Evolutionary conservation across 371 early-diverging fungal genomes (phyloP).

Genomic region (Quaeritorhiza haematococci): DNA sequence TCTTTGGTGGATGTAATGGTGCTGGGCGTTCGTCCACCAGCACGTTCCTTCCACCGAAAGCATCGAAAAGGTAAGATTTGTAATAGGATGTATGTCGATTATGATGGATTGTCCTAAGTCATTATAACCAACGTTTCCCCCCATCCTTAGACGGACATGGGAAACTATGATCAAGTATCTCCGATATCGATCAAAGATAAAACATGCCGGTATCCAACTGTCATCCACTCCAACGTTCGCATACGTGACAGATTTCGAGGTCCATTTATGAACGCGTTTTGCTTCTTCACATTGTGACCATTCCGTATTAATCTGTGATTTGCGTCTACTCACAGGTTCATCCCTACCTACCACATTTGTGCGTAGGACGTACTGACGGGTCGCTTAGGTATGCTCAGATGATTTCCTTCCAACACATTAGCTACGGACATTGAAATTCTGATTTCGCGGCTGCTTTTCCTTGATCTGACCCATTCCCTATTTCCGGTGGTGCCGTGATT

Average conservation of each 20-base stretch:
- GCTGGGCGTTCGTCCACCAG: too few relatives aligned
- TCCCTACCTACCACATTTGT: not conserved
- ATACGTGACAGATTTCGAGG: conserved; percentile 15
- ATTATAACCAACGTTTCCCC: too few relatives aligned
- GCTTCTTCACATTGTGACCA: too few relatives aligned
- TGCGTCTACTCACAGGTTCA: not conserved
- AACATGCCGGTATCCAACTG: conserved; percentile 8
- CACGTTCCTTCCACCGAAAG: too few relatives aligned
- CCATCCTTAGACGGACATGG: conserved; percentile 5
- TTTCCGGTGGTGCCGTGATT: too few relatives aligned
- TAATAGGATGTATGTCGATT: too few relatives aligned
- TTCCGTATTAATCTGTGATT: too few relatives aligned
- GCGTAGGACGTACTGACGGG: conserved; percentile 4
- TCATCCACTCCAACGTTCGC: conserved; percentile 4
- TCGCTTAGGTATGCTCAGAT: not conserved
- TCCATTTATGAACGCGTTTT: not conserved
- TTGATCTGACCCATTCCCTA: too few relatives aligned
- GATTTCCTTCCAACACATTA: not conserved
- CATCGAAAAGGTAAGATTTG: too few relatives aligned
- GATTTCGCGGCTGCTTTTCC: too few relatives aligned
- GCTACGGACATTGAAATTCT: not conserved
- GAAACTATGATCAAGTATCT: conserved; percentile 16
- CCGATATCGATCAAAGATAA: conserved; percentile 1
- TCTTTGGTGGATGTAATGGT: too few relatives aligned
- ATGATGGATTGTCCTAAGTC: too few relatives aligned